Conservation (phyloP, 495 filamentous ascomycete species). For the Xylaria sp. region DNA sequence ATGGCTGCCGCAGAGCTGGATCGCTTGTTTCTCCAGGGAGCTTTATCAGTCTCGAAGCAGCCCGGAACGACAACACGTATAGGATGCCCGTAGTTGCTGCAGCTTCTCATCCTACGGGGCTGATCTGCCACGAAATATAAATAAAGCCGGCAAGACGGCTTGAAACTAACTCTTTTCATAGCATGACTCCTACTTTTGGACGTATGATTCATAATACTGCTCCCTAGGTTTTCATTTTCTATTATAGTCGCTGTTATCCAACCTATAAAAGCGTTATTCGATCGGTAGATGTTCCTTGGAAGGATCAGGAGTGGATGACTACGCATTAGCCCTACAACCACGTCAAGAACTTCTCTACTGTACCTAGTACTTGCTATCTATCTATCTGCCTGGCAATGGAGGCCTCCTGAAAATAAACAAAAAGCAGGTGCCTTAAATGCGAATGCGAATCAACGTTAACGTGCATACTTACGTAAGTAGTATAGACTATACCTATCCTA, state of each 20-base stretch:
- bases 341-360: background rate
- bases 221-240: background rate
- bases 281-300: background rate
- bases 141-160: background rate
- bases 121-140: background rate
- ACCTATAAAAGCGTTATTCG: background rate
- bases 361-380: background rate
- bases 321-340: background rate
- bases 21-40: constrained; percentile 14
- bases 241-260: background rate
- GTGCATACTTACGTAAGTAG: constrained; percentile 1
- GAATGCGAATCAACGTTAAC: background rate
- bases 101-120: background rate
- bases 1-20: constrained; percentile 37
- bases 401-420: constrained; percentile 1
- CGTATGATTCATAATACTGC: background rate
- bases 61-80: too few relatives aligned
- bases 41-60: constrained; percentile 11
- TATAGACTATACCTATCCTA: background rate
- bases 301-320: background rate
- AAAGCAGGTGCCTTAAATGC: background rate
- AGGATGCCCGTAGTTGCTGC: too few relatives aligned
- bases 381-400: background rate
- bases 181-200: background rate
- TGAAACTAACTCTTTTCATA: background rate